Evolutionary conservation across 208 protist species (phyloP).

Genomic region (Plasmodiophora brassicae): DNA sequence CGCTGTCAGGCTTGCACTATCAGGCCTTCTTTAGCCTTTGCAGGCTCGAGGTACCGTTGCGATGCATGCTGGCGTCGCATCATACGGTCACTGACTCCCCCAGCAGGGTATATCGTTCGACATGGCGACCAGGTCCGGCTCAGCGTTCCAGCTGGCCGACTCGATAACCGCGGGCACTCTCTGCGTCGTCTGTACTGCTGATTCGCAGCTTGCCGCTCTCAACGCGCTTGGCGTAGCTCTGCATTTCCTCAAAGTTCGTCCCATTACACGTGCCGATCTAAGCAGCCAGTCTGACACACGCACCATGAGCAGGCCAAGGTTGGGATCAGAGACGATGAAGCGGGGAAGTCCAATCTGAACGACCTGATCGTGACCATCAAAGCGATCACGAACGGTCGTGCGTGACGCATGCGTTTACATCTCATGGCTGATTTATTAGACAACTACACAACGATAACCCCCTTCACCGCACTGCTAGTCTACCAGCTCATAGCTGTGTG

Average conservation of each 20-base stretch:
- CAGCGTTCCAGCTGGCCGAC: background rate
- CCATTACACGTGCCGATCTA: background rate
- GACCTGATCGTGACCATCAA: too few relatives aligned
- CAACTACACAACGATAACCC: too few relatives aligned
- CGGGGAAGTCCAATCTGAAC: too few relatives aligned
- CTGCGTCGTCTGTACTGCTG: background rate
- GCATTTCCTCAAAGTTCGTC: background rate
- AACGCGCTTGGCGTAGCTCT: background rate
- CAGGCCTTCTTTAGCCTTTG: constrained; percentile 39
- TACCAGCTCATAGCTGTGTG: too few relatives aligned
- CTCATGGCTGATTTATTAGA: too few relatives aligned
- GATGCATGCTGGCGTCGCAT: background rate
- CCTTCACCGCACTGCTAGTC: too few relatives aligned
- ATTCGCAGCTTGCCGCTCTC: background rate
- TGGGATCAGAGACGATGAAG: too few relatives aligned
- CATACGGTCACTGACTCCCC: too few relatives aligned
- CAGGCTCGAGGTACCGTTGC: background rate
- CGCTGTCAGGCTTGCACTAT: constrained; percentile 16
- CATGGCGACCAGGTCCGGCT: background rate
- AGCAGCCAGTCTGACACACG: too few relatives aligned
- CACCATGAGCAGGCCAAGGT: too few relatives aligned
- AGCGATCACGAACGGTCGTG: too few relatives aligned
- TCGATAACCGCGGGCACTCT: background rate
- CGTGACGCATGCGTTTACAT: too few relatives aligned
- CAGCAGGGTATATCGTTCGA: constrained; percentile 10